These are phyloP conservation scores for Phytophthora brassicae DNA, from an alignment of 352 stramenopile genomes.

Conservation along the genomic window DNA sequence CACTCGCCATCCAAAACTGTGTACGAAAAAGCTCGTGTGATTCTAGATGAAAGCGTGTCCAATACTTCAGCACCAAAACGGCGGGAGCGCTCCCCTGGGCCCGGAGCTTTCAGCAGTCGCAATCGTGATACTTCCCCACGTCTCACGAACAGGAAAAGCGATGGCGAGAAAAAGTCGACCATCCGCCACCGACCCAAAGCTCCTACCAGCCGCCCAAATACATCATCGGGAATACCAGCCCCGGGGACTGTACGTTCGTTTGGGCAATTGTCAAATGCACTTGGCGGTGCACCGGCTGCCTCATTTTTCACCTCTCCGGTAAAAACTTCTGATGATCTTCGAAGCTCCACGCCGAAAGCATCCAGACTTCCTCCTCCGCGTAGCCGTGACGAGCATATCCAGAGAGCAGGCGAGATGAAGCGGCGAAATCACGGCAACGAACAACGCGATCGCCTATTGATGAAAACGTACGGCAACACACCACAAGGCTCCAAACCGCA, in stretches of 20 bases:
- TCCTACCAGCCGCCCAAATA: conserved; percentile 32
- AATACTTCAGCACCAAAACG: conserved; percentile 5
- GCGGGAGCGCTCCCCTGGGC: conserved; percentile 10
- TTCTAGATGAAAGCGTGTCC: conserved; percentile 54
- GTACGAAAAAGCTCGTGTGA: conserved; percentile 62
- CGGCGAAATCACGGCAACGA: conserved; percentile 41
- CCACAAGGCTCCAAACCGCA: conserved; percentile 24
- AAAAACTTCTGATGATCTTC: conserved; percentile 27
- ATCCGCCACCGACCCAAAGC: conserved; percentile 31
- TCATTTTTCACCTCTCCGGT: conserved; percentile 43
- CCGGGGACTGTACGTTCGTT: conserved; percentile 30
- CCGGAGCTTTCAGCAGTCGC: conserved; percentile 6
- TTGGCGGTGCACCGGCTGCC: conserved; percentile 20
- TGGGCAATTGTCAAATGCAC: conserved; percentile 29
- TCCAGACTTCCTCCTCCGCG: conserved; percentile 45
- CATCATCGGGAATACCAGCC: conserved; percentile 15
- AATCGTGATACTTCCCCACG: conserved; percentile 19
- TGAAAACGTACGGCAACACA: conserved; percentile 53
- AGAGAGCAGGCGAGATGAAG: conserved; percentile 31
- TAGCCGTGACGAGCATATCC: conserved; percentile 42
- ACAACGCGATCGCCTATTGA: conserved; percentile 47
- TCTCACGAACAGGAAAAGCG: conserved; percentile 12
- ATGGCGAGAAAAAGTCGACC: conserved; percentile 20
- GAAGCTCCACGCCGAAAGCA: conserved; percentile 11
- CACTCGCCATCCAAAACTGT: conserved; percentile 64